Conservation (phyloP, 208 protist species). For the Strigomonas oncopelti region DNA sequence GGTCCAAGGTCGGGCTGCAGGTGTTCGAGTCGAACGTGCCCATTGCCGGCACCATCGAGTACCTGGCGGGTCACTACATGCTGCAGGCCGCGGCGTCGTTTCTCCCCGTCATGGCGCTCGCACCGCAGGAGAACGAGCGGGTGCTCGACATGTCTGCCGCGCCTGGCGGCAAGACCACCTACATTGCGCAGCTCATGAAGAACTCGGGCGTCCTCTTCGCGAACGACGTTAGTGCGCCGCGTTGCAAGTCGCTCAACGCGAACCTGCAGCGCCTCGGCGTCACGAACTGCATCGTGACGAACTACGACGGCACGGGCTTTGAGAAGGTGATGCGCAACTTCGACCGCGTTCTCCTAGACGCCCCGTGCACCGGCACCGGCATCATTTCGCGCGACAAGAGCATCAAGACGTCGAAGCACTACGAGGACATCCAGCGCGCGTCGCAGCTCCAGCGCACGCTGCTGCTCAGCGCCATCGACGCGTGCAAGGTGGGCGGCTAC, state of each 20-base stretch:
- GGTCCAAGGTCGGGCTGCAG: slow-evolving; percentile 97
- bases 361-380: slow-evolving; percentile 98
- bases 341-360: slow-evolving; percentile 96
- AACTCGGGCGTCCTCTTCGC: slow-evolving; percentile 98
- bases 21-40: slow-evolving; percentile 98
- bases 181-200: slow-evolving; percentile 98
- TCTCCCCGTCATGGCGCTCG: slow-evolving; percentile 97
- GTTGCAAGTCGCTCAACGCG: slow-evolving; percentile 93
- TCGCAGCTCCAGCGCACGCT: slow-evolving; percentile 96
- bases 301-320: slow-evolving; percentile 93
- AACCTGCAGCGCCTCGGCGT: slow-evolving; percentile 97
- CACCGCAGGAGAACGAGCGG: slow-evolving; percentile 90
- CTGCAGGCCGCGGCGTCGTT: slow-evolving; percentile 98
- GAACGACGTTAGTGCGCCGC: slow-evolving; percentile 96
- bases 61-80: slow-evolving; percentile 99
- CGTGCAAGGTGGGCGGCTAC: slow-evolving; percentile 92
- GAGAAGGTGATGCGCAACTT: slow-evolving; percentile 86
- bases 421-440: slow-evolving; percentile 89
- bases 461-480: slow-evolving; percentile 97
- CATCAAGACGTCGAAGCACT: slow-evolving; percentile 93
- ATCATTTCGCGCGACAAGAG: slow-evolving; percentile 98
- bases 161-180: slow-evolving; percentile 98
- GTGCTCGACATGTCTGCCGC: slow-evolving; percentile 99
- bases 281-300: slow-evolving; percentile 92
- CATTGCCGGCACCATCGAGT: slow-evolving; percentile 98